A percentile compares a stretch with the other conserved stretches of the same genome.
These are phyloP conservation scores for Neurospora sp. DNA, from an alignment of 495 filamentous ascomycete genomes.

Conservation along the genomic window DNA sequence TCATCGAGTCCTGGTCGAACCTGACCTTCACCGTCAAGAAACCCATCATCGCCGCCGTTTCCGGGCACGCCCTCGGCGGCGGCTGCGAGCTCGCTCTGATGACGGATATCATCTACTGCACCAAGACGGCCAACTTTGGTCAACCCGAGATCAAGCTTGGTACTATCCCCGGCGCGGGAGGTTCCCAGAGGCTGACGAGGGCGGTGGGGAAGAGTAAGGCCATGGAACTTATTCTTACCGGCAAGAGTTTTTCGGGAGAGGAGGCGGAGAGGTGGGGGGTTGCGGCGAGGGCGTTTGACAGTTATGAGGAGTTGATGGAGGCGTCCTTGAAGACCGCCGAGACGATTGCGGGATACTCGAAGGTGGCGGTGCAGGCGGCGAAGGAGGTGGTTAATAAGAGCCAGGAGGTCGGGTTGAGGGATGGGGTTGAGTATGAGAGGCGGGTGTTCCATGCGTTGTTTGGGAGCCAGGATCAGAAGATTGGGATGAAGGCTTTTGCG, in stretches of 20 bases:
- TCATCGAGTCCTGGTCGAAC: slow-evolving; percentile 87
- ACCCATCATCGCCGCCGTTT: slow-evolving; percentile 86
- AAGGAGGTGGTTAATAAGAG: slow-evolving; percentile 99
- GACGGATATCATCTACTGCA: slow-evolving; percentile 91
- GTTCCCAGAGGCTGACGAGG: slow-evolving; percentile 72
- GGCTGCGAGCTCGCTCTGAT: slow-evolving; percentile 98
- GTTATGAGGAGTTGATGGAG: slow-evolving; percentile 69
- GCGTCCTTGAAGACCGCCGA: slow-evolving; percentile 71
- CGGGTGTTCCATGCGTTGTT: slow-evolving; percentile 86
- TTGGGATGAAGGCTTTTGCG: slow-evolving; percentile 91
- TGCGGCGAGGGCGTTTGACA: slow-evolving; percentile 72
- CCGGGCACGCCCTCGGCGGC: slow-evolving; percentile 87
- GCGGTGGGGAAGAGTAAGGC: slow-evolving; percentile 82
- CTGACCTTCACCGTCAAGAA: slow-evolving; percentile 75
- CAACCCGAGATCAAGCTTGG: slow-evolving; percentile 96
- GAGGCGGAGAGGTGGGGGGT: slow-evolving; percentile 88
- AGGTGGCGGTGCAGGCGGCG: slow-evolving; percentile 73
- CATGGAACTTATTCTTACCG: slow-evolving; percentile 92
- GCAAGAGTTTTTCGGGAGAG: slow-evolving; percentile 65
- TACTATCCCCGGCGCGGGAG: slow-evolving; percentile 84
- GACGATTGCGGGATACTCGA: slow-evolving; percentile 73
- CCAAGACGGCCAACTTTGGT: slow-evolving; percentile 70
- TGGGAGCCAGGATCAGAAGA: slow-evolving; percentile 91
- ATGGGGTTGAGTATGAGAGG: slow-evolving; percentile 91
- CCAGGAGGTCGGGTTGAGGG: slow-evolving; percentile 72